Evolutionary conservation across 1,139 yeast genomes (phyloP).

Genomic region (Kluyveromyces sp.): DNA sequence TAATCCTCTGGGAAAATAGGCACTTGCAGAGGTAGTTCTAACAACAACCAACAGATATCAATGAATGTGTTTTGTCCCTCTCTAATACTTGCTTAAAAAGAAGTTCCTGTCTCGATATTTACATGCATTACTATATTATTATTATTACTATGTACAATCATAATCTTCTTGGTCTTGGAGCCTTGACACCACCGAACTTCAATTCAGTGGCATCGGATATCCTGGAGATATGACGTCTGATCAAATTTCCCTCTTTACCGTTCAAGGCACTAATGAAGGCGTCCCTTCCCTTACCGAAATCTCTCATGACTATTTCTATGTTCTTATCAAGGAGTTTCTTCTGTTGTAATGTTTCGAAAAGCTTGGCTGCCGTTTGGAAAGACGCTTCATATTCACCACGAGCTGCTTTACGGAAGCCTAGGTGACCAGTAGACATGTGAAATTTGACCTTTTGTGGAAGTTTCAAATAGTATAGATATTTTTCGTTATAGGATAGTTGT

Average conservation of each 20-base stretch:
- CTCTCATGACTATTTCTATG: slow-evolving; percentile 66
- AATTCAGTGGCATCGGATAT: slow-evolving; percentile 72
- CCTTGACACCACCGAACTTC: slow-evolving; percentile 87
- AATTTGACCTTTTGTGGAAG: slow-evolving; percentile 71
- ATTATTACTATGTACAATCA: slow-evolving; percentile 23
- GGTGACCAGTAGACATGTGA: slow-evolving; percentile 61
- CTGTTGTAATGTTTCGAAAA: slow-evolving; percentile 65
- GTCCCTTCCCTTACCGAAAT: slow-evolving; percentile 83
- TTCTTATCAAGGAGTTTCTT: slow-evolving; percentile 47
- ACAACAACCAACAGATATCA: too few species aligned
- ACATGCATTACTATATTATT: not conserved
- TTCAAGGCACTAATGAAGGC: slow-evolving; percentile 79
- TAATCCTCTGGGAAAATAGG: too few species aligned
- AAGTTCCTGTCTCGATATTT: not conserved
- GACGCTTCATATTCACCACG: slow-evolving; percentile 92
- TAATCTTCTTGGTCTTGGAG: slow-evolving; percentile 78
- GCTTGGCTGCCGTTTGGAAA: slow-evolving; percentile 72
- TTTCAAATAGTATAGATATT: slow-evolving; percentile 68
- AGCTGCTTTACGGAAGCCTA: slow-evolving; percentile 71
- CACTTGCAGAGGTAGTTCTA: too few species aligned
- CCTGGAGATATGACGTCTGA: slow-evolving; percentile 59
- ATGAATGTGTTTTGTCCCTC: too few species aligned
- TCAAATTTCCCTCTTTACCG: slow-evolving; percentile 77
- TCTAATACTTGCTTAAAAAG: too few species aligned
- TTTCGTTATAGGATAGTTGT: slow-evolving; percentile 57